A percentile compares a stretch with the other conserved stretches of the same genome.
These are phyloP conservation scores for Claviceps sp. DNA, from an alignment of 2,329 filamentous ascomycete genomes.

Conservation along the genomic window DNA sequence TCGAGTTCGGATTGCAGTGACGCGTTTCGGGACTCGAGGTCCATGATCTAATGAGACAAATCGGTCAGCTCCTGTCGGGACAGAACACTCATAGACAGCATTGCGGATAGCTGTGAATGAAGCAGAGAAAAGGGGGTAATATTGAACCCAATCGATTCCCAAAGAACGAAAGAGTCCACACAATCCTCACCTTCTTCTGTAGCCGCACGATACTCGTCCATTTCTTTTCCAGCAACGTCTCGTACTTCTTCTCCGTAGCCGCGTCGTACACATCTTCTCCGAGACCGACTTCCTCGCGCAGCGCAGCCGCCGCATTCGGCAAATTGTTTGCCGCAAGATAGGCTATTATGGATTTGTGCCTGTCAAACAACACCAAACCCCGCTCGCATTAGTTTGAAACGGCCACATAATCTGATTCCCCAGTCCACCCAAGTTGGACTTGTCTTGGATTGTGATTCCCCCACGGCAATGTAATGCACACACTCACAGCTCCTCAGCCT, in stretches of 20 bases:
- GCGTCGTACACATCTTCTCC: conserved; percentile 60
- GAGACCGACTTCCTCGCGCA: conserved; percentile 67
- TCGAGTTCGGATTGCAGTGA: conserved; percentile 73
- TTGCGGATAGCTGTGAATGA: background rate
- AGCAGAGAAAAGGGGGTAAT: background rate
- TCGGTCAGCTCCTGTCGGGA: background rate
- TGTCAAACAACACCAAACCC: conserved; percentile 20
- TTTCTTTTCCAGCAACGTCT: conserved; percentile 90
- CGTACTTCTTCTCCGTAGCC: conserved; percentile 82
- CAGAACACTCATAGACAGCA: no score
- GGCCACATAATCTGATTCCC: background rate
- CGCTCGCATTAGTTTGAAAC: background rate
- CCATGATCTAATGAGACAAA: conserved; percentile 57
- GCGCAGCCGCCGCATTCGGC: conserved; percentile 50
- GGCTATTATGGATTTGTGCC: conserved; percentile 87
- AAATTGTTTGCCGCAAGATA: conserved; percentile 69
- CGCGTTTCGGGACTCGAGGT: conserved; percentile 65
- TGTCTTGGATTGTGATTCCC: background rate
- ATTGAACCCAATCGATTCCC: background rate
- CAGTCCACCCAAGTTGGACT: background rate
- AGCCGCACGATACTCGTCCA: conserved; percentile 92
- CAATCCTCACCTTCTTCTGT: conserved; percentile 69
- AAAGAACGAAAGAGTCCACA: background rate
- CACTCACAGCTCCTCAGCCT: conserved; percentile 79
- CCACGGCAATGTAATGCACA: conserved; percentile 5